These are phyloP conservation scores for Hebeloma cylindrosporum DNA, from an alignment of 768 basidiomycete genomes.

Conservation along the genomic window DNA sequence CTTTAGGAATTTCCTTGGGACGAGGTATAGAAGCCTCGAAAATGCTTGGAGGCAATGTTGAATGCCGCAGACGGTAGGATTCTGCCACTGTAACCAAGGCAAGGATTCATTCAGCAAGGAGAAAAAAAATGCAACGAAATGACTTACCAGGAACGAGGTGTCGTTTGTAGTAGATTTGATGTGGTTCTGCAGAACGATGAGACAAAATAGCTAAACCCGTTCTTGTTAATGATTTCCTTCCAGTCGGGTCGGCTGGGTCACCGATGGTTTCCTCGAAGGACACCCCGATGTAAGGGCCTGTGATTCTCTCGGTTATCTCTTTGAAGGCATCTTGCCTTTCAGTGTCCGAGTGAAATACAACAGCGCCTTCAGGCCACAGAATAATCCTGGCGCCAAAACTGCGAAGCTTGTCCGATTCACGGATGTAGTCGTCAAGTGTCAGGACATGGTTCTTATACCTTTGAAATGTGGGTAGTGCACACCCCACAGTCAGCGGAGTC, in stretches of 20 bases:
- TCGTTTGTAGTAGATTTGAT: constrained; percentile 68
- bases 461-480: constrained; percentile 56
- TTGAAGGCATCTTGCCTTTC: constrained; percentile 54
- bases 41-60: constrained; percentile 48
- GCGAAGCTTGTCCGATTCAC: constrained; percentile 49
- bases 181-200: constrained; percentile 34
- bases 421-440: constrained; percentile 60
- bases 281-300: constrained; percentile 58
- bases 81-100: constrained; percentile 59
- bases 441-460: constrained; percentile 41
- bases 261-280: constrained; percentile 65
- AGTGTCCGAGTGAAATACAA: constrained; percentile 52
- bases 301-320: constrained; percentile 34
- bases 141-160: constrained; percentile 77
- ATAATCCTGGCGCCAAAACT: constrained; percentile 52
- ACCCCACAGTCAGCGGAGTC: constrained; percentile 66
- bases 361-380: constrained; percentile 82
- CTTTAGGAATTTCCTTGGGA: constrained; percentile 40
- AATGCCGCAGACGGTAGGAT: constrained; percentile 64
- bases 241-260: constrained; percentile 37
- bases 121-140: background rate
- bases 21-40: constrained; percentile 41
- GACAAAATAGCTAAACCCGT: constrained; percentile 68
- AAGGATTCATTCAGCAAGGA: constrained; percentile 5
- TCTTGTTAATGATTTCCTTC: constrained; percentile 41